Percentiles rank a stretch among this genome's conserved stretches.
These are phyloP conservation scores for Daldinia vernicosa DNA, from an alignment of 495 filamentous ascomycete species.

Conservation along the genomic window DNA sequence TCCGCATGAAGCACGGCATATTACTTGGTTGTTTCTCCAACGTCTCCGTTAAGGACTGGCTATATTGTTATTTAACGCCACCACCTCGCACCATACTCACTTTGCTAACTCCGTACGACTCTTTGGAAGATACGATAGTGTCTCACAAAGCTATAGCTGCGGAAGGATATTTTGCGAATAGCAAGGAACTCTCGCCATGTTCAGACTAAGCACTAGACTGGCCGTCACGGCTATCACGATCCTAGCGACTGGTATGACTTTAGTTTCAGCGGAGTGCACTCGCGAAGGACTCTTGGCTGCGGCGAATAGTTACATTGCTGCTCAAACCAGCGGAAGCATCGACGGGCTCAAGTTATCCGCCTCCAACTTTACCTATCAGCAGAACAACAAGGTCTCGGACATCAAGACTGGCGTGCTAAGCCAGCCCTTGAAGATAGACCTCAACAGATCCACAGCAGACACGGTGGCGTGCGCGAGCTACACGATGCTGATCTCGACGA, in stretches of 20 bases:
- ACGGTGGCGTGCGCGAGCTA: slow-evolving; percentile 55
- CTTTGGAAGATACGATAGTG: not conserved
- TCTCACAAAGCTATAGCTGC: too few relatives aligned
- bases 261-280: slow-evolving; percentile 47
- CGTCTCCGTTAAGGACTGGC: not conserved
- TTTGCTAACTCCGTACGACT: not conserved
- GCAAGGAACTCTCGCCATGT: slow-evolving; percentile 5
- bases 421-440: slow-evolving; percentile 50
- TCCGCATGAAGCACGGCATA: slow-evolving; percentile 36
- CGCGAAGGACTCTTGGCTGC: slow-evolving; percentile 51
- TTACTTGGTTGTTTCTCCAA: not conserved
- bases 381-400: slow-evolving; percentile 53
- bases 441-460: slow-evolving; percentile 53
- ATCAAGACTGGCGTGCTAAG: slow-evolving; percentile 47
- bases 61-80: slow-evolving; percentile 1
- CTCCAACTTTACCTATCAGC: slow-evolving; percentile 53
- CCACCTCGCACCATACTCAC: not conserved
- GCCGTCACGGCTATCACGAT: slow-evolving; percentile 9
- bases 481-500: slow-evolving; percentile 53
- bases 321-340: slow-evolving; percentile 47
- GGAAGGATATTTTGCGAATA: not conserved
- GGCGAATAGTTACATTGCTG: slow-evolving; percentile 48
- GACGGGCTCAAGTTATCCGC: slow-evolving; percentile 42
- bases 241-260: not conserved
- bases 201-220: not conserved